Conservation (phyloP, 2,329 filamentous ascomycete genomes). For the Pseudonectria buxi region DNA sequence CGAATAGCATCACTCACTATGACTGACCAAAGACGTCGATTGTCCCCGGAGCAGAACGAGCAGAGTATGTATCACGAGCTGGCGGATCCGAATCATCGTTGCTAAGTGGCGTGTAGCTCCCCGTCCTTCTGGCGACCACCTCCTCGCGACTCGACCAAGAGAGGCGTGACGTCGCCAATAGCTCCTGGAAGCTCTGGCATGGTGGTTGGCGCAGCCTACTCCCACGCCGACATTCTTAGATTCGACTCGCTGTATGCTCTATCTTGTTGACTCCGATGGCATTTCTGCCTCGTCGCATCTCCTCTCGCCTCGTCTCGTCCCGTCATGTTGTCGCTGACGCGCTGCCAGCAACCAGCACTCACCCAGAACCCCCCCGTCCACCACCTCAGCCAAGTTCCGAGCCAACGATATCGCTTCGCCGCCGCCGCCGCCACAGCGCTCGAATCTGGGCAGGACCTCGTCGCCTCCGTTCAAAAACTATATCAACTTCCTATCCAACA, state of each 20-base stretch:
- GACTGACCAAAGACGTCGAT: slow-evolving; percentile 22
- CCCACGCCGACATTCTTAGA: slow-evolving; percentile 90
- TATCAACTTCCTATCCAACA: slow-evolving; percentile 72
- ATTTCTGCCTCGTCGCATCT: not conserved
- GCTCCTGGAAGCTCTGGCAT: slow-evolving; percentile 55
- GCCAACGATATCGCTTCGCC: slow-evolving; percentile 51
- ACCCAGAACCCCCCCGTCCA: slow-evolving; percentile 70
- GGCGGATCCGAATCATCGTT: slow-evolving; percentile 21
- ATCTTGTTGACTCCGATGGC: not conserved
- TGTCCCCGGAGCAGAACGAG: slow-evolving; percentile 42
- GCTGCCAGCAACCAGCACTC: slow-evolving; percentile 51
- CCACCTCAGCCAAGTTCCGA: slow-evolving; percentile 43
- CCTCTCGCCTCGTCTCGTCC: not conserved
- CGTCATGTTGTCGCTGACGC: not conserved
- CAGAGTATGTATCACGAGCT: slow-evolving; percentile 47
- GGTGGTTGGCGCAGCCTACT: slow-evolving; percentile 91
- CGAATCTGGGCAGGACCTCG: slow-evolving; percentile 47
- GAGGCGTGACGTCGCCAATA: slow-evolving; percentile 31
- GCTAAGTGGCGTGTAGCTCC: slow-evolving; percentile 50
- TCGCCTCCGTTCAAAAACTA: slow-evolving; percentile 64
- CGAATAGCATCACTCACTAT: slow-evolving; percentile 9
- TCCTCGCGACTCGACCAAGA: slow-evolving; percentile 45
- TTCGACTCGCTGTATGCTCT: slow-evolving; percentile 66
- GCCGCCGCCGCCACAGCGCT: slow-evolving; percentile 39
- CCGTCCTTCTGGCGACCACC: slow-evolving; percentile 82